Evolutionary conservation across 495 filamentous ascomycete species (phyloP).

Genomic region (Lepraria neglecta): DNA sequence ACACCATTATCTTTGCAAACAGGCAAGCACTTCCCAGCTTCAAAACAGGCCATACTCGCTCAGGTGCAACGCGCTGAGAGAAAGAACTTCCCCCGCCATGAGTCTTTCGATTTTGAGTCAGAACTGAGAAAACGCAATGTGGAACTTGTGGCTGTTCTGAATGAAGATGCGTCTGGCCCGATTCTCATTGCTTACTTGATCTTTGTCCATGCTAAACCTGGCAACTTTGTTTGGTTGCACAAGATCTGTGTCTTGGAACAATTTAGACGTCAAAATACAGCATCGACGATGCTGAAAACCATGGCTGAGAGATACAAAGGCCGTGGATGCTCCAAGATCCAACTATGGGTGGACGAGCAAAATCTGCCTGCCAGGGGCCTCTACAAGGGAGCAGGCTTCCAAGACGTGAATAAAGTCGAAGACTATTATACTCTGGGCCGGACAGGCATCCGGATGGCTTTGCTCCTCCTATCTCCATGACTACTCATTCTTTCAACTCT

Average conservation of each 20-base stretch:
- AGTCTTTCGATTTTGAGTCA: conserved; percentile 47
- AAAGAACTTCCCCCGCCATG: conserved; percentile 53
- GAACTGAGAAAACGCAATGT: conserved; percentile 55
- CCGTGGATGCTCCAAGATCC: conserved; percentile 49
- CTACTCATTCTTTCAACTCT: conserved; percentile 14
- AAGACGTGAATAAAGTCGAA: conserved; percentile 44
- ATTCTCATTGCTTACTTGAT: conserved; percentile 48
- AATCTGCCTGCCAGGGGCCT: conserved; percentile 45
- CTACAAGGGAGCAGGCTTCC: conserved; percentile 47
- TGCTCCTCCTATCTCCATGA: conserved; percentile 32
- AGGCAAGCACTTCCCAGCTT: not conserved
- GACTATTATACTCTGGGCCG: conserved; percentile 55
- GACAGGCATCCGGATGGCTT: conserved; percentile 50
- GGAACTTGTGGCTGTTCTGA: conserved; percentile 43
- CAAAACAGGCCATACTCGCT: conserved; percentile 34
- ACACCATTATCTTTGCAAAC: conserved; percentile 8
- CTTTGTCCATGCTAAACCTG: conserved; percentile 45
- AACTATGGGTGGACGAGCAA: conserved; percentile 56
- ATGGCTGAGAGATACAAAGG: conserved; percentile 43
- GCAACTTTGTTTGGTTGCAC: conserved; percentile 46
- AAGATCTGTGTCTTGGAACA: conserved; percentile 52
- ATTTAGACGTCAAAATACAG: conserved; percentile 50
- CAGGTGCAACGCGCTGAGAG: conserved; percentile 48
- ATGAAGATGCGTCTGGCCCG: conserved; percentile 21
- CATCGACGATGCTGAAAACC: conserved; percentile 43